phyloP scores from a whole-genome alignment of 2,329 filamentous ascomycete genomes.

The Apiospora malaysiana region DNA sequence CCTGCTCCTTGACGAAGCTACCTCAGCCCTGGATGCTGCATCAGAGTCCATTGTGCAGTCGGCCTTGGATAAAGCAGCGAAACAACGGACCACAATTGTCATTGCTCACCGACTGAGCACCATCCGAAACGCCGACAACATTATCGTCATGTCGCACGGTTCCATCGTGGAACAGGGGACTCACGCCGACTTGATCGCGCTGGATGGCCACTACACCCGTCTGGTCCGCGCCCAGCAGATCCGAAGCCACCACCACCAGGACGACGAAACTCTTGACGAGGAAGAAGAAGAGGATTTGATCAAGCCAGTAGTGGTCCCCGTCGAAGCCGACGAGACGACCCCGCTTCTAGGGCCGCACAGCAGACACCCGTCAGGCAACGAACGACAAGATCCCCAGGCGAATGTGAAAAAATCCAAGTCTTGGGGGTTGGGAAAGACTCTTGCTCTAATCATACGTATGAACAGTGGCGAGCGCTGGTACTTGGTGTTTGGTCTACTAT shows the following conservation, averaged over 20 bases:
- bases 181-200: conserved; percentile 71
- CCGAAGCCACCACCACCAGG: conserved; percentile 7
- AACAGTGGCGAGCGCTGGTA: conserved; percentile 38
- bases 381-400: background rate
- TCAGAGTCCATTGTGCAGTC: conserved; percentile 78
- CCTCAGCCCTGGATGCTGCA: conserved; percentile 73
- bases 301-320: background rate
- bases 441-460: conserved; percentile 26
- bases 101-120: conserved; percentile 88
- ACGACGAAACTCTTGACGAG: background rate
- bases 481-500: conserved; percentile 22
- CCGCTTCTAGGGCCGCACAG: background rate
- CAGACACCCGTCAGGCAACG: background rate
- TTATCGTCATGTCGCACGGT: conserved; percentile 90
- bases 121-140: conserved; percentile 89
- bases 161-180: conserved; percentile 81
- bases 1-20: conserved; percentile 80
- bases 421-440: conserved; percentile 20
- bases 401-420: conserved; percentile 33
- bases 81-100: conserved; percentile 84
- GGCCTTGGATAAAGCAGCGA: conserved; percentile 78
- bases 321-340: background rate
- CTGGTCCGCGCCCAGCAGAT: conserved; percentile 78
- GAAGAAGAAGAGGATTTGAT: background rate
- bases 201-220: conserved; percentile 73